Base-by-base conservation (phyloP, 108 stramenopile genomes). In the Bacterosira constricta region DNA sequence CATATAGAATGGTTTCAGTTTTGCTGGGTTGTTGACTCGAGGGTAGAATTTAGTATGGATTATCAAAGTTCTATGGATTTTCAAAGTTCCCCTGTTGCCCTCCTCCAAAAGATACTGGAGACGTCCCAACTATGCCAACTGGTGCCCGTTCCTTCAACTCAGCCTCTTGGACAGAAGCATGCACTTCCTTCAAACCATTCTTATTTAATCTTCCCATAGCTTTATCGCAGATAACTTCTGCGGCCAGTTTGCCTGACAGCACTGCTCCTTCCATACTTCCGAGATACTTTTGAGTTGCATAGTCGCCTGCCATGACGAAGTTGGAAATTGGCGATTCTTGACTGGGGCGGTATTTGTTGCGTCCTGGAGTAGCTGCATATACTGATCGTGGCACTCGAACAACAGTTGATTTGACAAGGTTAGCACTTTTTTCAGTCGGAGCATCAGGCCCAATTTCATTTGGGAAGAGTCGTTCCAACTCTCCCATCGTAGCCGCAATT, bases 181-280 rank as follows among this genome's bases (percentile, higher is more conserved):
- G 58, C 10, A 75, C 66, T 11, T 47, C 38, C 32, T 68, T 67
- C 10, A 75, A 36, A 20, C 74, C 74, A 12, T 62, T 54, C 21
- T 45, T 67, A 31, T 71, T 59, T 10, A 31, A 44, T 45, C 66
- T 73, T 15, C 59, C 70, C 31, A 59, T 45, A 15, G 34, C 23
- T 60, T 67, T 65, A 60, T 80, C 66, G 46, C 71, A 73, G 41
- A 90, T 57, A 12, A 84, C 85, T 71, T 86, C 77, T 9, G 89
- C 89, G 11, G 87, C 87, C 35, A 90, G 56, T 49, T 90, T 87
- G 0, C 89, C 89, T 9, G 60, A 67, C 7, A 81, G 47, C 6
- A 83, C 80, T 13, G 90, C 90, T 0, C 90, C 90, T 68, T 91
- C 90, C 90, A 91, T 91, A 25, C 79, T 82, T 0, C 86, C 90